These are phyloP conservation scores for Lachnellula occidentalis DNA, from an alignment of 2,329 filamentous ascomycete genomes.

Conservation along the genomic window DNA sequence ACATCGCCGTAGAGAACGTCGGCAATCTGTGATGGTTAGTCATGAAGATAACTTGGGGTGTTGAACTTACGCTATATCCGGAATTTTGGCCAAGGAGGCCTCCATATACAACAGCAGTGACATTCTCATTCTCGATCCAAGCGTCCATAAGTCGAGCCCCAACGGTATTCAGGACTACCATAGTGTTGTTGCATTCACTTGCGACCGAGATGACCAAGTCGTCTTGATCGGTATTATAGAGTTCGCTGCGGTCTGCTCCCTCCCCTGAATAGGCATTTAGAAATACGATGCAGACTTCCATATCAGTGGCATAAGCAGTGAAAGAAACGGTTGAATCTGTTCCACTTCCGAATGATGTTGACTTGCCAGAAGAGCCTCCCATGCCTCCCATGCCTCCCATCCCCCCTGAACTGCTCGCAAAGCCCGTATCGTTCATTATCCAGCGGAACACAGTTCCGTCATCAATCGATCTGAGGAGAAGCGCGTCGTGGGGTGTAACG, in stretches of 20 bases:
- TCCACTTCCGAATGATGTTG: conserved; percentile 8
- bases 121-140: conserved; percentile 67
- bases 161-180: conserved; percentile 60
- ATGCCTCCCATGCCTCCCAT: too few species aligned
- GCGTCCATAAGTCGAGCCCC: conserved; percentile 53
- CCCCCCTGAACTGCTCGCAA: too few species aligned
- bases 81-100: conserved; percentile 81
- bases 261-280: conserved; percentile 66
- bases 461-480: conserved; percentile 43
- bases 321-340: background rate
- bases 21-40: background rate
- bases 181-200: conserved; percentile 51
- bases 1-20: conserved; percentile 4
- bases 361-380: too few species aligned
- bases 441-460: conserved; percentile 53
- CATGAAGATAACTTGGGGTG: too few species aligned
- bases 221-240: conserved; percentile 59
- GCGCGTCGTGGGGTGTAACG: conserved; percentile 48
- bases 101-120: conserved; percentile 73
- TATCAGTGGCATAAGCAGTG: conserved; percentile 40
- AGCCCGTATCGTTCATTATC: conserved; percentile 11
- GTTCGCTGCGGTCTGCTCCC: conserved; percentile 54
- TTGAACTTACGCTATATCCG: conserved; percentile 37
- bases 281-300: conserved; percentile 62
- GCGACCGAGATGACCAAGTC: conserved; percentile 52